A percentile compares a stretch with the other conserved stretches of the same genome.
phyloP scores from a whole-genome alignment of 1,284 basidiomycete genomes.

The Ganoderma leucocontextum region DNA sequence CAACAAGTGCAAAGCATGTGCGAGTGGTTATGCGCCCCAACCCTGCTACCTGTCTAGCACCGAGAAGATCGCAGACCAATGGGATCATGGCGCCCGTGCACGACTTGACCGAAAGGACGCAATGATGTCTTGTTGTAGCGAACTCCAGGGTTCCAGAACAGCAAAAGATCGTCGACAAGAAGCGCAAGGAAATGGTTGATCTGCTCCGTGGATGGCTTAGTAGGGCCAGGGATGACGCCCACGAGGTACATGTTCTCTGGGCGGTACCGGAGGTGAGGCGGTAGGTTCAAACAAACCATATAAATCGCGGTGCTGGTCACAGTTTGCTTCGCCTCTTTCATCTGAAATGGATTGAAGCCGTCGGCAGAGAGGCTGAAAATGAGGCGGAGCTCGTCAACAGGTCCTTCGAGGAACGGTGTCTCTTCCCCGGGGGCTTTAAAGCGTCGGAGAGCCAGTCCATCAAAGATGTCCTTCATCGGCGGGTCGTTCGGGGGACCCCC shows the following conservation, averaged over 20 bases:
- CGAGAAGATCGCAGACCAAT: not conserved
- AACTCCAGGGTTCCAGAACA: not conserved
- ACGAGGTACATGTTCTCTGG: not conserved
- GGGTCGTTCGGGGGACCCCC: no score
- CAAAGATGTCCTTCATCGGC: not conserved
- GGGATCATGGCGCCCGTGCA: not conserved
- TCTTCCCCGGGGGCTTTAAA: not conserved
- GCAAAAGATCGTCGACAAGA: not conserved
- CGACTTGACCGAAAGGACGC: not conserved
- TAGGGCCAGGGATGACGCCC: not conserved
- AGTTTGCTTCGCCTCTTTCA: not conserved
- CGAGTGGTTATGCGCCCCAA: not conserved
- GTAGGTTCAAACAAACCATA: not conserved
- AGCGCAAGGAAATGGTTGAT: not conserved
- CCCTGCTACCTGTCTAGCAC: not conserved
- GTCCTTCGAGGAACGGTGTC: not conserved
- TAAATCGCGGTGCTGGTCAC: not conserved
- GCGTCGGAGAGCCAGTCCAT: not conserved
- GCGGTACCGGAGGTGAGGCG: not conserved
- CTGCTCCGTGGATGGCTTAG: not conserved
- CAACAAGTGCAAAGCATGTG: not conserved
- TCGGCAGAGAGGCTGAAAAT: not conserved
- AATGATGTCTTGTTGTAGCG: not conserved
- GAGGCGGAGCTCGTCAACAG: not conserved
- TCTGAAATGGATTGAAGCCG: not conserved